Base-by-base conservation (phyloP, 257 asterid species). In the Cordia subcordata region DNA sequence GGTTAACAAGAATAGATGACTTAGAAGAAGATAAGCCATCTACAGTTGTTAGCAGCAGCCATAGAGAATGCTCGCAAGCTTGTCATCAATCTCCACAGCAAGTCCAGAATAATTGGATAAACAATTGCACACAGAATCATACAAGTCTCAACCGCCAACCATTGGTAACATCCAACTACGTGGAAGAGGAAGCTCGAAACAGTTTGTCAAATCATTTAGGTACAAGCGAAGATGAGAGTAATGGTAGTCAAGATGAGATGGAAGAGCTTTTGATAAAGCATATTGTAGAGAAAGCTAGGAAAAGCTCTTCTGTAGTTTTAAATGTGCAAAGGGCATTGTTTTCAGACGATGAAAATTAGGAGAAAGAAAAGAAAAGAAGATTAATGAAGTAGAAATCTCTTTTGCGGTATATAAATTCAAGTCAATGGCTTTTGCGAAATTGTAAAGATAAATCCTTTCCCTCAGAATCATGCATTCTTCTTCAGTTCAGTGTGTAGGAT, bases 291-390 rank as follows among this genome's bases (percentile, higher is more conserved):
- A 77, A 76, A 79, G 95, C 95, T 20, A 81, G 77, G 64, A 86
- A 86, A 73, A 94, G 99, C n/a, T 88, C 95, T 50, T 90, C 99
- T 74, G 95, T 82, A 51, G 79, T 84, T 76, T 70, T 84, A 70
- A 81, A 85, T 65, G 97, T 90, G 54, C 85, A 84, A 53, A 86
- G 75, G 59, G 85, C 81, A 46, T 79, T 88, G 62, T 79, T 81
- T 37, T 75, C 73, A 1, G 65, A 61, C 58, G 75, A 66, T 79
- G 86, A 79, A 35, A 18, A 65, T 68, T 42, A 42, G 67, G 62
- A 69, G 60, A 63, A 67, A 77, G 68, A 75, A 67, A 47, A 16
- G 11, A 60, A 45, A 11, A 12, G 5, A 16, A 44, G 17, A 15
- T 20, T 49, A 8, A 64, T 49, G 58, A 51, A 53, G 16, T 42